A percentile compares a stretch with the other conserved stretches of the same genome.
phyloP scores from a whole-genome alignment of 2,329 filamentous ascomycete species.

The Calonectria honghensis region DNA sequence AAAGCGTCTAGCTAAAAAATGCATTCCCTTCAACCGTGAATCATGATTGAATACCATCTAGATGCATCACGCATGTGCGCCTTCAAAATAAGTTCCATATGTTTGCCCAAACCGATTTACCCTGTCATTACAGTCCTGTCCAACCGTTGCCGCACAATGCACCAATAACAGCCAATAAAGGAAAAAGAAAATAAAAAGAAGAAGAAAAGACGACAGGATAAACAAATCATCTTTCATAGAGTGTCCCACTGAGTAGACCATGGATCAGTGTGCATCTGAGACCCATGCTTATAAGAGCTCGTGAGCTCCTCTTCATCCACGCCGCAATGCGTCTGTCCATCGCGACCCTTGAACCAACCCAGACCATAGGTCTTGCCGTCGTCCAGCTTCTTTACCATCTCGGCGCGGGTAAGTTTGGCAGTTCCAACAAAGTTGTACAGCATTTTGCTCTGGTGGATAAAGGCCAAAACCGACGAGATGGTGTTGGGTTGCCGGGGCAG shows the following conservation, averaged over 20 bases:
- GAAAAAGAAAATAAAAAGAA: background rate
- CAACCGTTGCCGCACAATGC: background rate
- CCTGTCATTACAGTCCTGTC: background rate
- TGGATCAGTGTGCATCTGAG: slow-evolving; percentile 68
- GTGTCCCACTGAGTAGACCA: slow-evolving; percentile 68
- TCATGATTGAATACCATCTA: slow-evolving; percentile 32
- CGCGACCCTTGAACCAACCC: slow-evolving; percentile 85
- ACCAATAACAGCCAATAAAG: slow-evolving; percentile 15
- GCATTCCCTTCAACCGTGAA: slow-evolving; percentile 22
- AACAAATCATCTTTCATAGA: slow-evolving; percentile 48
- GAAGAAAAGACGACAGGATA: slow-evolving; percentile 25
- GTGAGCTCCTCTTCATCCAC: slow-evolving; percentile 85
- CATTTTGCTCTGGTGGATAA: slow-evolving; percentile 89
- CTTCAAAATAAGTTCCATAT: slow-evolving; percentile 3
- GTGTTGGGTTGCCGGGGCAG: slow-evolving; percentile 86
- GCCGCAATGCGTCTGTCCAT: slow-evolving; percentile 84
- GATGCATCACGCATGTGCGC: slow-evolving; percentile 21
- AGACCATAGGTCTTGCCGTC: slow-evolving; percentile 80
- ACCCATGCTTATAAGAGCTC: slow-evolving; percentile 79
- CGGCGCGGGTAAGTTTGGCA: slow-evolving; percentile 74
- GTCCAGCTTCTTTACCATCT: slow-evolving; percentile 78
- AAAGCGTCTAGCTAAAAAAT: slow-evolving; percentile 25
- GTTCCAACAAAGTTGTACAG: slow-evolving; percentile 84
- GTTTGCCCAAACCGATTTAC: background rate
- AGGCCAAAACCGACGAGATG: slow-evolving; percentile 84